Evolutionary conservation across 345 rosid species (phyloP).

Genomic region (Moricandia moricandioides): DNA sequence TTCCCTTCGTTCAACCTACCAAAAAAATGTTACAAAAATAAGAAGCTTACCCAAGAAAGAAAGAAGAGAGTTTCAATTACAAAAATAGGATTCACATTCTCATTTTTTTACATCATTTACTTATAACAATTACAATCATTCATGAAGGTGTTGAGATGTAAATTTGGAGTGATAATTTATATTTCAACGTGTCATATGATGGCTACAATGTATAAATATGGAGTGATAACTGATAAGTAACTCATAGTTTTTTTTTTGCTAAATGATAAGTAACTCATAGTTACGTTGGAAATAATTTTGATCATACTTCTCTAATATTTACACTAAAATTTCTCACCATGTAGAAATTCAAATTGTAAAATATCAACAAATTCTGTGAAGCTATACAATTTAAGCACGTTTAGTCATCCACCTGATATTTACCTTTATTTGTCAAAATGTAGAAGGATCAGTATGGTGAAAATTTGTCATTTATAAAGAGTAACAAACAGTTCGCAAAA

Average conservation of each 20-base stretch:
- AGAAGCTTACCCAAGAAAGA: too few relatives aligned
- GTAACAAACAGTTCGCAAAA: too few relatives aligned
- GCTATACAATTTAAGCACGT: neutral
- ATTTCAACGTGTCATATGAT: too few relatives aligned
- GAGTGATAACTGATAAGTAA: too few relatives aligned
- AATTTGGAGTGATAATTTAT: neutral
- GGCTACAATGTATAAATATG: too few relatives aligned
- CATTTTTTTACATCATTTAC: neutral
- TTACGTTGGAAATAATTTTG: neutral
- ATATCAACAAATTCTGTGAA: neutral
- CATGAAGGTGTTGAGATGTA: neutral
- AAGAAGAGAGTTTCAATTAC: too few relatives aligned
- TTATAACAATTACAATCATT: neutral
- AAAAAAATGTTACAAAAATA: too few relatives aligned
- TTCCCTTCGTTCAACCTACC: neutral
- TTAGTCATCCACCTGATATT: neutral
- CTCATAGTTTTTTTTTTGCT: too few relatives aligned
- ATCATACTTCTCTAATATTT: neutral
- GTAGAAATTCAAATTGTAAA: neutral
- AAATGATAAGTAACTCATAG: too few relatives aligned
- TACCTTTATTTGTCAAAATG: too few relatives aligned
- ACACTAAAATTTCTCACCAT: neutral
- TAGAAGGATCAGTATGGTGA: too few relatives aligned
- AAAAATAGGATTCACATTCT: neutral
- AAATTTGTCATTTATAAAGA: too few relatives aligned